Percentiles rank a stretch among this genome's conserved stretches.
Evolutionary conservation across 1,139 yeast genomes (phyloP).

Genomic region (Kluyveromyces sp.): DNA sequence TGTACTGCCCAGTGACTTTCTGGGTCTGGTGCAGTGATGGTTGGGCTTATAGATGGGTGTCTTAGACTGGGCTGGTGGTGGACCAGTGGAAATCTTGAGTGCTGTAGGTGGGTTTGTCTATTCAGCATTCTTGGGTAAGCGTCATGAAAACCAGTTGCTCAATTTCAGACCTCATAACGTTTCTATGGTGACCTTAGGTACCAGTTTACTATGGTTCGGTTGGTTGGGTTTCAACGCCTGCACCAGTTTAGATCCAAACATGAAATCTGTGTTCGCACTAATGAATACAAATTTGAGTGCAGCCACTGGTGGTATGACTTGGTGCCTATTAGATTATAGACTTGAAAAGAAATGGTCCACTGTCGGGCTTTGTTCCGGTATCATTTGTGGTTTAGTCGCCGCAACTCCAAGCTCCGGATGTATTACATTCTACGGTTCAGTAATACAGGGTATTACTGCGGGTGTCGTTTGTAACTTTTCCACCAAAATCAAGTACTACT

Average conservation of each 20-base stretch:
- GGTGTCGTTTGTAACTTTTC: constrained; percentile 85
- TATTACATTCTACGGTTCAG: constrained; percentile 88
- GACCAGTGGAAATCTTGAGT: constrained; percentile 88
- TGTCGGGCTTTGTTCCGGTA: constrained; percentile 92
- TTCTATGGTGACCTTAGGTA: constrained; percentile 74
- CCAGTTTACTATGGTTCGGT: constrained; percentile 64
- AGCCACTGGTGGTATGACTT: constrained; percentile 82
- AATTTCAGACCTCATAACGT: constrained; percentile 95
- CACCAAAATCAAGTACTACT: constrained; percentile 75
- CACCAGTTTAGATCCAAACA: constrained; percentile 55
- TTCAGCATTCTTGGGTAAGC: constrained; percentile 72
- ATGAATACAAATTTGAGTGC: constrained; percentile 90
- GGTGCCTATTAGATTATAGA: constrained; percentile 87
- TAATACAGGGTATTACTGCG: constrained; percentile 71
- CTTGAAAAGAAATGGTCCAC: constrained; percentile 88
- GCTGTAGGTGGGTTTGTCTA: constrained; percentile 89
- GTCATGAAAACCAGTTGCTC: constrained; percentile 75
- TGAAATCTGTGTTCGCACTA: constrained; percentile 53
- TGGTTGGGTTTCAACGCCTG: constrained; percentile 91
- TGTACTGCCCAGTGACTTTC: constrained; percentile 85
- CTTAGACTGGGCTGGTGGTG: constrained; percentile 95
- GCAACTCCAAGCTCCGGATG: constrained; percentile 93
- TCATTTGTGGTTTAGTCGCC: constrained; percentile 90
- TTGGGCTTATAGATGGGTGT: constrained; percentile 93
- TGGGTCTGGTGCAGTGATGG: constrained; percentile 95